Evolutionary conservation across 331 rosid genomes (phyloP).

Genomic region (Cydonia oblonga): DNA sequence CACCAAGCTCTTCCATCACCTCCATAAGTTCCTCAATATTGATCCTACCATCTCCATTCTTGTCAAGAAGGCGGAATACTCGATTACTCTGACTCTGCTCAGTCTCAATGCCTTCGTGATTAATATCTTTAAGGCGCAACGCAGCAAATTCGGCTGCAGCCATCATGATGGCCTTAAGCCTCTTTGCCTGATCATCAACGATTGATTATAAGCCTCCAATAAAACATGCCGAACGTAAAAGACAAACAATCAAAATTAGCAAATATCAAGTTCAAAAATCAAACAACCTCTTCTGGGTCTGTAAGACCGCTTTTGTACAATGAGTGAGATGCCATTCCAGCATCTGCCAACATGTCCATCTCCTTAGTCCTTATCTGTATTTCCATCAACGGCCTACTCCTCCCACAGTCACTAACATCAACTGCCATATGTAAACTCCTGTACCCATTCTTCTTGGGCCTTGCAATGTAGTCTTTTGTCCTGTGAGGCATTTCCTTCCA

Average conservation of each 20-base stretch:
- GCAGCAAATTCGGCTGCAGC: slow-evolving; percentile 97
- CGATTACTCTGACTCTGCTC: slow-evolving; percentile 55
- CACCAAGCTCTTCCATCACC: background rate
- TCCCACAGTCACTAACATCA: slow-evolving; percentile 55
- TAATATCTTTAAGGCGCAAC: slow-evolving; percentile 66
- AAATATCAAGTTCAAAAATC: background rate
- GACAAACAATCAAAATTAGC: background rate
- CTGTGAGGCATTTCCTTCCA: slow-evolving; percentile 79
- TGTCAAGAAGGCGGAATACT: slow-evolving; percentile 78
- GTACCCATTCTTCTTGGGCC: slow-evolving; percentile 78
- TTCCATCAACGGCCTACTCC: slow-evolving; percentile 64
- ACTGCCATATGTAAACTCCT: slow-evolving; percentile 87
- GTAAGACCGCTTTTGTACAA: slow-evolving; percentile 90
- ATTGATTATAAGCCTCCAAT: background rate
- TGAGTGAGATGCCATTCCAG: slow-evolving; percentile 83
- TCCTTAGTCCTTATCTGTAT: slow-evolving; percentile 71
- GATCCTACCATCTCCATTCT: slow-evolving; percentile 90
- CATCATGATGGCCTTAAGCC: slow-evolving; percentile 72
- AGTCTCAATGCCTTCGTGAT: slow-evolving; percentile 32
- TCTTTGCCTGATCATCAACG: slow-evolving; percentile 52
- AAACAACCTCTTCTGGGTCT: slow-evolving; percentile 64
- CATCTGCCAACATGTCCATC: slow-evolving; percentile 72
- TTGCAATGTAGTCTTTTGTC: slow-evolving; percentile 76
- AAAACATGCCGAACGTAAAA: background rate
- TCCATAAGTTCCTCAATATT: slow-evolving; percentile 53